Percentiles rank a stretch among this genome's conserved stretches.
Evolutionary conservation across 306 rosid genomes (phyloP).

Genomic region (Vachellia collinsii): DNA sequence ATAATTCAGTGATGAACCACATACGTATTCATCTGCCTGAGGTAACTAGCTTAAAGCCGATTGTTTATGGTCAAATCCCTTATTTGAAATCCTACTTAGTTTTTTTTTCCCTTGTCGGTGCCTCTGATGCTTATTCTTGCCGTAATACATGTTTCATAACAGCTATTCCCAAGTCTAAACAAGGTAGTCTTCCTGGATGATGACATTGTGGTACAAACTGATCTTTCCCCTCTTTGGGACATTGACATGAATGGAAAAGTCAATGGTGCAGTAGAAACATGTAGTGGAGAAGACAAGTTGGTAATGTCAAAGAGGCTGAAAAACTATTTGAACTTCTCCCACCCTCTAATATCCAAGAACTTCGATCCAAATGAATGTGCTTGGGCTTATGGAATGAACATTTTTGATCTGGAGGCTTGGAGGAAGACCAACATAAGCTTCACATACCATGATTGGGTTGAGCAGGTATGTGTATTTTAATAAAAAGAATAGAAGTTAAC

Average conservation of each 20-base stretch:
- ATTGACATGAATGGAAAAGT: conserved; percentile 90
- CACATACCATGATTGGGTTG: conserved; percentile 89
- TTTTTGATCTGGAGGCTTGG: conserved; percentile 96
- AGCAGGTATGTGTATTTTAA: conserved; percentile 54
- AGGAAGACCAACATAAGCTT: conserved; percentile 92
- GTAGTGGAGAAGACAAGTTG: conserved; percentile 85
- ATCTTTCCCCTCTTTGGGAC: conserved; percentile 98
- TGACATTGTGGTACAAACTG: conserved; percentile 93
- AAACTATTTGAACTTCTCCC: conserved; percentile 97
- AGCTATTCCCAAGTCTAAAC: conserved; percentile 93
- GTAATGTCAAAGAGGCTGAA: conserved; percentile 95
- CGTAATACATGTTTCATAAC: conserved; percentile 33
- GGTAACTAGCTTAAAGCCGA: conserved; percentile 50
- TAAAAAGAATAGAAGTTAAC: background rate
- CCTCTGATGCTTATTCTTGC: conserved; percentile 37
- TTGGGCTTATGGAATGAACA: conserved; percentile 99
- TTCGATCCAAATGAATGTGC: conserved; percentile 87
- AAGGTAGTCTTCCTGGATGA: conserved; percentile 97
- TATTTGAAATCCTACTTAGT: background rate
- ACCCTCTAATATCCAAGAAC: conserved; percentile 67
- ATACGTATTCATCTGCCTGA: conserved; percentile 94
- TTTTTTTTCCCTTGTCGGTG: background rate
- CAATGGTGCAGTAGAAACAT: conserved; percentile 98
- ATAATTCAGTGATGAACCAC: conserved; percentile 97
- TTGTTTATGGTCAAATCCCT: background rate